A percentile compares a stretch with the other conserved stretches of the same genome.
phyloP scores from a whole-genome alignment of 805 yeast genomes.

The Zygoascus ofunaensis region DNA sequence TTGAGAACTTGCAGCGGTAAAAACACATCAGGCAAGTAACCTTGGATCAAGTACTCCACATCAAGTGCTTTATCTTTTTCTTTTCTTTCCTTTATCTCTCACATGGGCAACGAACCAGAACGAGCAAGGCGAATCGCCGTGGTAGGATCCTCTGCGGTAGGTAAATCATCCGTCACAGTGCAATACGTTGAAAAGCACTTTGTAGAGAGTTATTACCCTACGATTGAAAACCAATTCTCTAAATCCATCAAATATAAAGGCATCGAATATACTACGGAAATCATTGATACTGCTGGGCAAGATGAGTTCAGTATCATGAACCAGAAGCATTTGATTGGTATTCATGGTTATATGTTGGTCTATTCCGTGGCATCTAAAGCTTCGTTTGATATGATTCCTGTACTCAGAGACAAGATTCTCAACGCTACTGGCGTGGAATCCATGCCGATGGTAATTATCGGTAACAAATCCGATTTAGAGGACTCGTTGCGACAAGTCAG shows the following conservation, averaged over 20 bases:
- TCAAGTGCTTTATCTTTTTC: no score
- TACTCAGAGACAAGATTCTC: constrained; percentile 63
- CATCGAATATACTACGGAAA: constrained; percentile 59
- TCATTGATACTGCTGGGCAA: constrained; percentile 77
- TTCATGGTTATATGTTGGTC: constrained; percentile 63
- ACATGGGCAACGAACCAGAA: constrained; percentile 11
- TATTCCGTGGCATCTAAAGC: constrained; percentile 61
- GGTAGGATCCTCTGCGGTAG: constrained; percentile 72
- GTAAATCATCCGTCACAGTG: constrained; percentile 61
- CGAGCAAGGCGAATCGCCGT: constrained; percentile 63
- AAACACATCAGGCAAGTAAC: no score
- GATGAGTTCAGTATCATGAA: constrained; percentile 67
- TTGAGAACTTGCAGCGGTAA: no score
- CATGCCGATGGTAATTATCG: constrained; percentile 62
- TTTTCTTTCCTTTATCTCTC: no score
- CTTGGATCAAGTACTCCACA: no score
- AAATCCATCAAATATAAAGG: constrained; percentile 50
- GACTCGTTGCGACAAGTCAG: constrained; percentile 48
- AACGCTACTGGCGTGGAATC: constrained; percentile 49
- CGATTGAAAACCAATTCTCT: constrained; percentile 65
- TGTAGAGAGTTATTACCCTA: constrained; percentile 70
- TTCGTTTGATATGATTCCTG: constrained; percentile 56
- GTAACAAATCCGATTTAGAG: constrained; percentile 53
- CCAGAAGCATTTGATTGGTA: constrained; percentile 58
- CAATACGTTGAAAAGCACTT: constrained; percentile 69